Conservation (phyloP, 495 filamentous ascomycete species). For the Staphylotrichum longicolle region DNA sequence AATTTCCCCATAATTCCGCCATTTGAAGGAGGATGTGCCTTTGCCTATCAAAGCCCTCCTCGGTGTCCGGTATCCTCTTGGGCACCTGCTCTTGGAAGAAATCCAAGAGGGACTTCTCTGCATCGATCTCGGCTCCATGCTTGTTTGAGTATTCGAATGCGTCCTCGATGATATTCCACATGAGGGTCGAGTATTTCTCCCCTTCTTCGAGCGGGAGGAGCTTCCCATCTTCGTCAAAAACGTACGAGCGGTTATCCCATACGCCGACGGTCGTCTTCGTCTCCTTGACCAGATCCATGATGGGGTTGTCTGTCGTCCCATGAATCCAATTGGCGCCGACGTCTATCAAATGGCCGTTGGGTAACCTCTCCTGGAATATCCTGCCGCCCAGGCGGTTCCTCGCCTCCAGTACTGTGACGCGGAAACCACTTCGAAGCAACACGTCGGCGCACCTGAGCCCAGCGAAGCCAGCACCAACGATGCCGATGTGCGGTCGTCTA, state of each 20-base stretch:
- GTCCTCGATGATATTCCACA: conserved; percentile 77
- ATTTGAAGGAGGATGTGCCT: conserved; percentile 60
- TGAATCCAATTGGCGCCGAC: conserved; percentile 97
- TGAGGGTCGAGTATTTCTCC: conserved; percentile 53
- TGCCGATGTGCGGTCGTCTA: conserved; percentile 54
- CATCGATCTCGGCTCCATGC: conserved; percentile 60
- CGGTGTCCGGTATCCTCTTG: conserved; percentile 50
- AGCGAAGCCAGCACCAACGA: conserved; percentile 86
- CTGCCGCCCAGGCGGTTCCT: conserved; percentile 81
- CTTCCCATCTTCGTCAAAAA: conserved; percentile 65
- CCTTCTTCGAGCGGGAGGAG: conserved; percentile 53
- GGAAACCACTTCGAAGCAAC: conserved; percentile 70
- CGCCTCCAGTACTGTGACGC: conserved; percentile 83
- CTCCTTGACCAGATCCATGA: conserved; percentile 69
- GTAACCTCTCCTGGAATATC: conserved; percentile 54
- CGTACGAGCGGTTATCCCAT: conserved; percentile 54
- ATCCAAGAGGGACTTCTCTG: conserved; percentile 68
- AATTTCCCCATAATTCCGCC: conserved; percentile 79
- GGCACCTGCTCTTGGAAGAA: conserved; percentile 66
- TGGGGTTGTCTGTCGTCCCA: conserved; percentile 80
- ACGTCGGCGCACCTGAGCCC: conserved; percentile 84
- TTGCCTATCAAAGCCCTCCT: conserved; percentile 42
- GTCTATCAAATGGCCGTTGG: conserved; percentile 50
- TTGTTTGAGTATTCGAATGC: conserved; percentile 79
- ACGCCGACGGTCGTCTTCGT: conserved; percentile 60